Base-by-base conservation (phyloP, 352 stramenopile species). In the Globisporangium rhizosaccharum region DNA sequence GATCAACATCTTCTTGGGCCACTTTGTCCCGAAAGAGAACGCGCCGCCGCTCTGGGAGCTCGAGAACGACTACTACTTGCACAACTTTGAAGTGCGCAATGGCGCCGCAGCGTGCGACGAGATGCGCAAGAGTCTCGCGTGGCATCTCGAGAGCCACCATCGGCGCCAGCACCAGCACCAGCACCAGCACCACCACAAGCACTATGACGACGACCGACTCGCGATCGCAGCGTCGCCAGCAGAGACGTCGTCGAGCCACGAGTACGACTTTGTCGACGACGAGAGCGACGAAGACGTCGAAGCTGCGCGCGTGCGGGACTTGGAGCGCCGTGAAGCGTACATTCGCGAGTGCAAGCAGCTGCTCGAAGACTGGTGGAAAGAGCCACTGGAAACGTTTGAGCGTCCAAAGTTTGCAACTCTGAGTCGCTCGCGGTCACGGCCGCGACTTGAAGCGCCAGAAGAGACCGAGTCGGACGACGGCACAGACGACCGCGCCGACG, bases 1-100 rank as follows among this genome's bases (percentile, higher is more conserved):
- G 15, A 99, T 99, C 75, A 99, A 99, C 68, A 86, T 99, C 11
- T 99, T 99, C 66, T 74, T 99, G 25, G 97, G 97, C 0, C 95
- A 94, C 41, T 96, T 96, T 59, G 71, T 92, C 10, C 91, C 90
- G 23, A 75, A 68, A 30, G 72, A 84, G 53, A 68, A 70, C 14
- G 74, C 83, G 10, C 76, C 82, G 7, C 82, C 84, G 36, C 64
- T 96, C 11, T 96, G 87, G 77, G 84, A 94, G 23, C 67, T 93
- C 0, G 87, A 94, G 50, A 93, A 82, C 2, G 88, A 97, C 55
- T 97, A 96, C 57, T 97, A 96, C 53, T 61, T 97, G 53, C 88
- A 97, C 71, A 97, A 97, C 53, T 92, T 91, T 52, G 83, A 93
- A 46, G 87, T 96, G 39, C 77, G 67, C 3, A 91, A 93, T 52